Evolutionary conservation across 345 rosid genomes (phyloP), one percentile per base, ranked within the genome.

Genomic region (Lagerstroemia speciosa): DNA sequence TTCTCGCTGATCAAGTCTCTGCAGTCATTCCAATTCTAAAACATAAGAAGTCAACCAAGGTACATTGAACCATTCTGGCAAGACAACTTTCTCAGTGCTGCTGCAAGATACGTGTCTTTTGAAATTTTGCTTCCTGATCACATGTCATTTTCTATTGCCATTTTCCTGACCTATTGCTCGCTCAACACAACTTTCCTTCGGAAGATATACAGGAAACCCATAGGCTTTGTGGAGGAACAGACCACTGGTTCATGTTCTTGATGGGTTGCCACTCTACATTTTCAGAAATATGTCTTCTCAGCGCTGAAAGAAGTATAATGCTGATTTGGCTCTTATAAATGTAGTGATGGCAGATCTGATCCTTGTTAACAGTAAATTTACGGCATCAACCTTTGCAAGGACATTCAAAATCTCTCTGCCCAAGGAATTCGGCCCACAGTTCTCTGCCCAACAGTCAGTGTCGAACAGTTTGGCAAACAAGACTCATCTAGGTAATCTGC

Each of bases 141-240:
- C 81, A 88, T 95, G 93, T 91, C 69, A 82, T 87, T 41, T 94
- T 91, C 83, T 94, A 94, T 76, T 94, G 99, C 80, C 96, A 94
- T 81, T 94, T 94, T 75, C 93, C 95, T 0, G 97, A 94, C 79
- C 66, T 94, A 67, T 79, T 94, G 65, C 75, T 91, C 30, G 99
- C 97, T 77, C 87, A 94, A 69, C 96, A 83, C 74, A 80, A 88
- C 90, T 20, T 3, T 78, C 67, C 84, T 89, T n/a, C 80, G 93
- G 83, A 86, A 87, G 69, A 72, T 88, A 66, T 89, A 94, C 72
- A 74, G 96, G 67, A 94, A 79, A 74, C 99, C 99, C 22, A 86
- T 94, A 68, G 95, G 91, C 76, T 81, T 78, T 50, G 65, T 89
- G 19, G 97, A 94, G 83, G 88, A 91, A 84, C 45, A 78, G 48